Evolutionary conservation across 2,329 filamentous ascomycete genomes (phyloP), one percentile per base, ranked within the genome.

Genomic region (Plenodomus tracheiphilus): DNA sequence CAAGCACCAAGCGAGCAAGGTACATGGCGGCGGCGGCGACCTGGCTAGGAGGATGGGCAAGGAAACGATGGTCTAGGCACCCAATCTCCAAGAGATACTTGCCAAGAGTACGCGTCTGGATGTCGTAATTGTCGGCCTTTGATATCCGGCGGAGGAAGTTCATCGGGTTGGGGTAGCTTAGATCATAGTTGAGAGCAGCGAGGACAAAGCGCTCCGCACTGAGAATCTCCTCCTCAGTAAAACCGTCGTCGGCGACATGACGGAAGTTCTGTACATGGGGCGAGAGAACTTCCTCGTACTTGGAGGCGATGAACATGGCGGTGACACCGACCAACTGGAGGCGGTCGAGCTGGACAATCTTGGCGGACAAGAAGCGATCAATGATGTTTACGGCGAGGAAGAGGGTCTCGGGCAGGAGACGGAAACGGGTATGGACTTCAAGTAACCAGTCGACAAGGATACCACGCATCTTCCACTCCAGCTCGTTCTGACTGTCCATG

Each of bases 91-190:
- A 91, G 40, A 99, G 81, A 74, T 97, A 99, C 78, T 99, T 99
- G 74, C 91, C 94, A 51, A 99, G 84, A 39, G 94, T 99, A 65
- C 94, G 89, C 53, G 92, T 96, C 74, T 97, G 91, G 66, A 97
- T 96, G 75, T 99, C 93, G 77, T 99, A 99, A 80, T 96, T 94
- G 78, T 99, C 95, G 68, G 94, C 95, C 81, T 99, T 99, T 54
- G 93, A 97, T 75, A 99, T 96, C 61, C 95, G 89, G 58, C 94
- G 90, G 53, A 99, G 85, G 79, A 99, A 99, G 82, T 99, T 99
- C 94, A 99, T 99, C 18, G 94, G 94, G 76, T 99, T 99, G 47
- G 94, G 94, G 70, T 97, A 99, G 79, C 92, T 97, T 57, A 99
- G 85, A 71, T 99, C 93, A 74, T 97, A 99, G 77, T 97, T 88